A percentile compares a stretch with the other conserved stretches of the same genome.
These are phyloP conservation scores for Hansenula sp. DNA, from an alignment of 1,139 yeast genomes.

Conservation along the genomic window DNA sequence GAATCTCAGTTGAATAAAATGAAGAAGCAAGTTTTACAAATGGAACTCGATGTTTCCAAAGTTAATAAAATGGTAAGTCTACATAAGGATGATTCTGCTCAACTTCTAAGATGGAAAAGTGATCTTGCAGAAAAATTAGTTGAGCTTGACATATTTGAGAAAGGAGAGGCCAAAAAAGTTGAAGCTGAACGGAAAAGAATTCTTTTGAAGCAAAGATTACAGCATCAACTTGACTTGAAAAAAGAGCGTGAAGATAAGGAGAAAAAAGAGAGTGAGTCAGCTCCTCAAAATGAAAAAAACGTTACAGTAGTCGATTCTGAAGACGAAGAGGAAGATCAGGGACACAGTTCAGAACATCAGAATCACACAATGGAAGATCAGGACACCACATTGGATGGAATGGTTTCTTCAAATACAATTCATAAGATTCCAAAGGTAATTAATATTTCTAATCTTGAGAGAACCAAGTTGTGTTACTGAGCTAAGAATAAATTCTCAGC, in stretches of 20 bases:
- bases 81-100: background rate
- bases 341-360: background rate
- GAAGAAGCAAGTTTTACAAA: background rate
- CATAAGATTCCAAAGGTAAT: slow-evolving; percentile 17
- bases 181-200: background rate
- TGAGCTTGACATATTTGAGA: background rate
- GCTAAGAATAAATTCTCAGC: background rate
- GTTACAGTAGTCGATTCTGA: background rate
- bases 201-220: background rate
- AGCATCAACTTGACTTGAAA: background rate
- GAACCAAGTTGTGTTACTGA: background rate
- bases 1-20: background rate
- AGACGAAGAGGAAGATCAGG: slow-evolving; percentile 1
- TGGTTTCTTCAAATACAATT: slow-evolving; percentile 8
- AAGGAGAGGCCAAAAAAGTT: background rate
- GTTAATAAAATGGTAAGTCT: background rate
- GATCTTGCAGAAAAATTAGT: background rate
- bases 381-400: slow-evolving; percentile 2
- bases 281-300: too few species aligned
- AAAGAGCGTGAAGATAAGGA: background rate
- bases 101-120: background rate
- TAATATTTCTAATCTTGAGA: background rate
- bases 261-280: background rate
- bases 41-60: background rate
- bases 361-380: slow-evolving; percentile 3